Base-by-base conservation (phyloP, 805 yeast genomes). In the Barnettozyma populi region DNA sequence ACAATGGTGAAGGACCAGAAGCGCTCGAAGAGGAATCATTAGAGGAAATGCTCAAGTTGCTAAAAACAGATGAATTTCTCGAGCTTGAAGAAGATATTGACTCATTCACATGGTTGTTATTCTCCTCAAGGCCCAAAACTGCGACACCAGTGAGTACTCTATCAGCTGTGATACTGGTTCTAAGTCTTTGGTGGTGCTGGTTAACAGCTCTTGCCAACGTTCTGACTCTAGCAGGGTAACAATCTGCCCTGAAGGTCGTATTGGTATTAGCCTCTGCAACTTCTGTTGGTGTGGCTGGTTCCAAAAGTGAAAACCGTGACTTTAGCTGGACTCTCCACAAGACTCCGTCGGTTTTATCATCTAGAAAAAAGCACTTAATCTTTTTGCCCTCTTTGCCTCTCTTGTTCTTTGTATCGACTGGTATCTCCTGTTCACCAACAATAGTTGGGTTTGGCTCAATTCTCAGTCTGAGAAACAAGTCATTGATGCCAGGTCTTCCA, bases 401-500 rank as follows among this genome's bases (percentile, higher is more conserved):
- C 2, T 44, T 48, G 35, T 51, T 49, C 35, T 51, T 54, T 1
- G 38, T 36, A 21, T 54, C 57, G 18, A 54, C 46, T 2, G 52
- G 52, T 25, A 50, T 57, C 5, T 36, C 16, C 14, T 46, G 41
- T 2, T 32, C n/a, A 2, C 42, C 36, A 5, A 35, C 24, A 14
- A 52, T 41, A 3, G 5, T 18, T 9, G 52, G 46, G 7, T 31
- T 18, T 5, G 50, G 44, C 3, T 45, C 51, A 21, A 47, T 37
- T 7, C 48, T 47, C 8, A 46, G 48, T 21, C 61, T 36, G 10
- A 54, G 36, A 21, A 41, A 48, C 20, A 50, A 48, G 14, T 49
- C 52, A 10, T 37, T 48, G 9, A 79, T 72, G 23, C 77, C 71
- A 0, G 96, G 97, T 43, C 98, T 69, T 1, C 98, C 99, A 49